A percentile compares a stretch with the other conserved stretches of the same genome.
These are phyloP conservation scores for Apiotrichum mycotoxinovorans DNA, from an alignment of 1,284 basidiomycete genomes.

Conservation along the genomic window DNA sequence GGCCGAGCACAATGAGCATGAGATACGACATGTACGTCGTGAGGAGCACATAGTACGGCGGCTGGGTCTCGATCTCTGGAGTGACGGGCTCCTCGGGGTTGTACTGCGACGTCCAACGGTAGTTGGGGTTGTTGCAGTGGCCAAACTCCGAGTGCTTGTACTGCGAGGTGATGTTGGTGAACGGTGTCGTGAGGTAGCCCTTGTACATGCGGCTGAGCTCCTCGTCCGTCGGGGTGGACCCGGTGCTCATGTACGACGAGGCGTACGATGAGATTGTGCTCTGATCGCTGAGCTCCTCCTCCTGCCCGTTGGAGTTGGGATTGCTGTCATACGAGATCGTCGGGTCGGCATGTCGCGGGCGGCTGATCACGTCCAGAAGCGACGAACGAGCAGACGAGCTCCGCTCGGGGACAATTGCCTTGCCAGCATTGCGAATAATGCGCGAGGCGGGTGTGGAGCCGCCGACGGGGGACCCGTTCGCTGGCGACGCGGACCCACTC, in stretches of 20 bases:
- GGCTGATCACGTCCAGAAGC: constrained; percentile 37
- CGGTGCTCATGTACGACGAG: constrained; percentile 20
- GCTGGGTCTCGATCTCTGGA: constrained; percentile 62
- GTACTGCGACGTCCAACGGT: constrained; percentile 50
- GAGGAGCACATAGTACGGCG: constrained; percentile 84
- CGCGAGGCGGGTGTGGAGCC: not conserved
- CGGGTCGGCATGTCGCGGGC: constrained; percentile 26
- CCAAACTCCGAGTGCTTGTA: constrained; percentile 50
- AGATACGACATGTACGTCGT: constrained; percentile 91
- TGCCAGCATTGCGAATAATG: not conserved
- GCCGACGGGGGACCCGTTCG: not conserved
- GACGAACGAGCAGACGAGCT: constrained; percentile 28
- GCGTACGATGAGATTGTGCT: constrained; percentile 42
- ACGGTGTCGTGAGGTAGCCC: constrained; percentile 41
- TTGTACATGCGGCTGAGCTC: constrained; percentile 40
- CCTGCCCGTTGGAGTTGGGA: constrained; percentile 23
- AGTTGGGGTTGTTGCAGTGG: constrained; percentile 47
- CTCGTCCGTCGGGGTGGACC: constrained; percentile 17
- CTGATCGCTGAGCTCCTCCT: constrained; percentile 36
- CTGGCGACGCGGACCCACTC: constrained; percentile 1
- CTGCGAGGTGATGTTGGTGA: constrained; percentile 33
- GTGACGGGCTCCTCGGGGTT: constrained; percentile 53
- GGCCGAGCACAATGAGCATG: constrained; percentile 82
- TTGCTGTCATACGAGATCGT: constrained; percentile 21
- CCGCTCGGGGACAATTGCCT: not conserved